These are phyloP conservation scores for Talaromyces islandicus DNA, from an alignment of 2,329 filamentous ascomycete species.

Conservation along the genomic window DNA sequence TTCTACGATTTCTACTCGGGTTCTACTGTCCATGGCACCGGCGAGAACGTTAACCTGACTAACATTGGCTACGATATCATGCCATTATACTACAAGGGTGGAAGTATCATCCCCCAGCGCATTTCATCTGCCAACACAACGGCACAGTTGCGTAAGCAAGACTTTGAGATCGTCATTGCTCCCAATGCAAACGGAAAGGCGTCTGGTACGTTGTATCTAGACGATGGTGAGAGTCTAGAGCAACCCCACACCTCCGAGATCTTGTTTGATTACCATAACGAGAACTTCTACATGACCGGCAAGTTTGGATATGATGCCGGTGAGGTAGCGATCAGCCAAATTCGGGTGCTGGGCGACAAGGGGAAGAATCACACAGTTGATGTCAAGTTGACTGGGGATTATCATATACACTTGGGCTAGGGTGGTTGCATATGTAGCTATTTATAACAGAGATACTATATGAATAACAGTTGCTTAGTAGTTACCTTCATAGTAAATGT, in stretches of 20 bases:
- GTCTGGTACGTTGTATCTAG: slow-evolving; percentile 64
- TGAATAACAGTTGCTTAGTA: neutral
- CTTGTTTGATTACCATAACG: slow-evolving; percentile 53
- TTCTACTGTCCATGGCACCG: slow-evolving; percentile 40
- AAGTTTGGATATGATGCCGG: slow-evolving; percentile 21
- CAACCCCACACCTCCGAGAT: slow-evolving; percentile 54
- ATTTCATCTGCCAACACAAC: slow-evolving; percentile 52
- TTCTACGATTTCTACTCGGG: slow-evolving; percentile 59
- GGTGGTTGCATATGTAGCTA: neutral
- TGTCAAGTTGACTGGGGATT: slow-evolving; percentile 1
- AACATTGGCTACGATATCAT: slow-evolving; percentile 49
- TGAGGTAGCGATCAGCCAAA: slow-evolving; percentile 24
- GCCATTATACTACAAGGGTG: slow-evolving; percentile 58
- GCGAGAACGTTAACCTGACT: slow-evolving; percentile 37
- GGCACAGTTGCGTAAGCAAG: slow-evolving; percentile 53
- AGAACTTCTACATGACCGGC: slow-evolving; percentile 30
- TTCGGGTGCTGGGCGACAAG: slow-evolving; percentile 27
- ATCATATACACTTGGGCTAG: neutral
- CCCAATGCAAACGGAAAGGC: slow-evolving; percentile 59
- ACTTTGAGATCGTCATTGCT: slow-evolving; percentile 68
- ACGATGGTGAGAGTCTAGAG: slow-evolving; percentile 65
- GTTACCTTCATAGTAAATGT: too few relatives aligned
- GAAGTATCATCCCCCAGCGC: slow-evolving; percentile 55
- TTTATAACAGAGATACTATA: neutral
- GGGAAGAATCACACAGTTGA: slow-evolving; percentile 7